Evolutionary conservation across 305 asterid genomes (phyloP).

Genomic region (Euphrasia arctica): DNA sequence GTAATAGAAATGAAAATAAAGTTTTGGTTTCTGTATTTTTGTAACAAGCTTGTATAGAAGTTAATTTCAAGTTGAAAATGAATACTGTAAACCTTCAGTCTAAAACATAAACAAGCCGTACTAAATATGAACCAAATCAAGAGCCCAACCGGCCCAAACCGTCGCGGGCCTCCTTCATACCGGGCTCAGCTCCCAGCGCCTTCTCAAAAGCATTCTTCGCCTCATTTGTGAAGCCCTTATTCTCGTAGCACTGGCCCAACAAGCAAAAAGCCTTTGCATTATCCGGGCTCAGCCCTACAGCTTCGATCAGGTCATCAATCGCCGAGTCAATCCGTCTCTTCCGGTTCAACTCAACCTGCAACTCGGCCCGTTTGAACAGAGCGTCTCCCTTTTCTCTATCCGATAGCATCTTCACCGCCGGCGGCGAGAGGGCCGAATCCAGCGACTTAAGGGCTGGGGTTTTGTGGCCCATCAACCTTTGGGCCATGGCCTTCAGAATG

Average conservation of each 20-base stretch:
- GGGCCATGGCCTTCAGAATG: constrained; percentile 78
- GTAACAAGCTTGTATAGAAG: no score
- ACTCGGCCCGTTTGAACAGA: constrained; percentile 67
- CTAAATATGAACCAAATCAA: not conserved
- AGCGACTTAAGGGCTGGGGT: constrained; percentile 61
- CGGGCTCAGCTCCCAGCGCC: constrained; percentile 48
- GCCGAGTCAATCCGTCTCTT: constrained; percentile 70
- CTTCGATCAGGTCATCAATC: constrained; percentile 56
- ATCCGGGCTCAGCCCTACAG: constrained; percentile 50
- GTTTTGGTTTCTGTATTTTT: no score
- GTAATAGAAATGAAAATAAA: no score
- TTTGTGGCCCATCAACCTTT: constrained; percentile 60
- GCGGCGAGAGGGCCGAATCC: constrained; percentile 62
- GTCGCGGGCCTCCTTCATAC: constrained; percentile 40
- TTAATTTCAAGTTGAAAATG: no score
- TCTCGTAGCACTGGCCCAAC: constrained; percentile 65
- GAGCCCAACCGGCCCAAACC: constrained; percentile 41
- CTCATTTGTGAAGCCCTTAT: constrained; percentile 41
- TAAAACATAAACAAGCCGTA: not conserved
- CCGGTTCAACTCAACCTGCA: constrained; percentile 55
- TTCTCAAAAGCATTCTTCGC: constrained; percentile 46
- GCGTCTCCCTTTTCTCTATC: constrained; percentile 72
- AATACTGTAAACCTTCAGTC: not conserved
- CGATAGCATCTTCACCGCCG: constrained; percentile 59
- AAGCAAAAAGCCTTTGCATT: constrained; percentile 54